Base-by-base conservation (phyloP, 768 basidiomycete species). In the Kondoa malvinella region DNA sequence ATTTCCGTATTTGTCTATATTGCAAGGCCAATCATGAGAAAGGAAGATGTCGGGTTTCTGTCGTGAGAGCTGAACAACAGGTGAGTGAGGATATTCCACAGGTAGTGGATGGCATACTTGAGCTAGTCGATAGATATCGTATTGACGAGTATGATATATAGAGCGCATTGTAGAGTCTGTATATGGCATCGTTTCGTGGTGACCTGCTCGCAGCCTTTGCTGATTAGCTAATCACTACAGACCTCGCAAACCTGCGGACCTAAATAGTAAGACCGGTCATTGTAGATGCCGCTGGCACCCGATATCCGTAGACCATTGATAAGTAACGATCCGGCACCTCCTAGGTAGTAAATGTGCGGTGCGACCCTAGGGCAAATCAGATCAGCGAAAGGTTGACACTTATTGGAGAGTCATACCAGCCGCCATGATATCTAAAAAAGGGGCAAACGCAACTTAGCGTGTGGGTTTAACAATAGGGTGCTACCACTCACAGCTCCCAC, bases 21-120 rank as follows among this genome's bases (percentile, higher is more conserved):
- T 81, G 56, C 83, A 82, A 0, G 95, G 95, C 95, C 94, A 99
- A 77, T 97, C 95, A 75, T 99, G 94, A 1, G 92, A 96, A 34
- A 97, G 81, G 80, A 96, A 89, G 30, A 97, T 82, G 31, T 84
- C 78, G 3, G 85, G 82, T 12, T 14, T 3, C 0, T 56, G 16
- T 4, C 66, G 65, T 26, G 29, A 56, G 31, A 66, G 31, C 1
- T 62, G 67, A 1, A 26, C 21, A 32, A 57, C 14, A 14, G 59
- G 66, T 26, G 68, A 64, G 60, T 25, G 31, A 2, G 58, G 60
- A 25, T 33, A 34, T 30, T 68, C 17, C 30, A 57, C 17, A 17
- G 69, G 56, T 2, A 66, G n/a, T 14, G 4, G 31, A 12, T 1
- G 25, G 68, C 76, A 71, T 25, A 80, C 79, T 69, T 78, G 82